phyloP scores from a whole-genome alignment of 2,329 filamentous ascomycete genomes.

The Ophiostoma fasciatum region DNA sequence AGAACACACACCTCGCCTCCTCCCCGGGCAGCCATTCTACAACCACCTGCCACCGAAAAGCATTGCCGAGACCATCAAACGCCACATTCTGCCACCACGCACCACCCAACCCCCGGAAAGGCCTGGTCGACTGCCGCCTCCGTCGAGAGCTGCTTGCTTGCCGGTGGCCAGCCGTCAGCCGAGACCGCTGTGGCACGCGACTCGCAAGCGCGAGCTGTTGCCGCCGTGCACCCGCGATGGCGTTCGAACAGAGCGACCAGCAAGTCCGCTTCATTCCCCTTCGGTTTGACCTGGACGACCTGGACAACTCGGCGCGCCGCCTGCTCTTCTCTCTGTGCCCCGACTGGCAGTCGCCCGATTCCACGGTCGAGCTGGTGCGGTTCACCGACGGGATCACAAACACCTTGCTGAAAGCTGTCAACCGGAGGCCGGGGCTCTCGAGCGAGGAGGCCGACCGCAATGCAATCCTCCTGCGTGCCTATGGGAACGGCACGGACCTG shows the following conservation, averaged over 20 bases:
- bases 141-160: background rate
- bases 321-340: slow-evolving; percentile 70
- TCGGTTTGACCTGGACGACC: slow-evolving; percentile 62
- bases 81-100: background rate
- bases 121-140: too few species aligned
- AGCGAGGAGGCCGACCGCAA: slow-evolving; percentile 68
- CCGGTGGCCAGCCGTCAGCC: background rate
- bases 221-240: background rate
- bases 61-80: too few species aligned
- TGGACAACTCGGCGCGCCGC: slow-evolving; percentile 61
- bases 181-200: background rate
- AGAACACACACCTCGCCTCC: too few species aligned
- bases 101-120: too few species aligned
- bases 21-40: too few species aligned
- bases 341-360: slow-evolving; percentile 48
- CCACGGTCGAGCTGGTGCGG: slow-evolving; percentile 56
- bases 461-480: slow-evolving; percentile 79
- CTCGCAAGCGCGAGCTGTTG: too few species aligned
- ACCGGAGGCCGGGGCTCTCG: slow-evolving; percentile 50
- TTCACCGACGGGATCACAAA: slow-evolving; percentile 99
- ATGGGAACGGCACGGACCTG: slow-evolving; percentile 85
- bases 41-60: too few species aligned
- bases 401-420: slow-evolving; percentile 68
- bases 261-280: slow-evolving; percentile 49
- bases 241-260: background rate